Base-by-base conservation (phyloP, 1,284 basidiomycete species). In the Leccinum griseonigrum region DNA sequence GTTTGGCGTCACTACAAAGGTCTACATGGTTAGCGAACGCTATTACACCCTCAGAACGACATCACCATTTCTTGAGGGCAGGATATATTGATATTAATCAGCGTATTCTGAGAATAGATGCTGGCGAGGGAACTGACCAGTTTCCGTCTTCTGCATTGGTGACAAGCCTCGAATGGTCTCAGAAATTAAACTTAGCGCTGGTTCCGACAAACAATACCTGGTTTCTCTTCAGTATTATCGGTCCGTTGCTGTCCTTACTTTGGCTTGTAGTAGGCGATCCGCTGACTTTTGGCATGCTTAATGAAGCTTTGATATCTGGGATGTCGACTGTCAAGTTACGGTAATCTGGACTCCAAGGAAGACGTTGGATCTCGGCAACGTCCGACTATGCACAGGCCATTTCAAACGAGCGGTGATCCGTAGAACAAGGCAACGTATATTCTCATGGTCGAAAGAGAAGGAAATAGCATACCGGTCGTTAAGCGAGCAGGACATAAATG, bases 111-210 rank as follows among this genome's bases (percentile, higher is more conserved):
- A 18, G 46, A 56, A 46, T 59, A 31, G 59, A 67, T 54, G 29
- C 29, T 58, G 60, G n/a, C 11, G 11, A 54, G 16, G 3, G 60
- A 32, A 76, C 87, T 76, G 69, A 90, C 89, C 76, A 91, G 72
- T 75, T 91, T 91, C 62, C 89, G 81, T 65, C 83, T 79, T 48
- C 89, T 85, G 71, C 88, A 91, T 78, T 90, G 77, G 64, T 77
- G 78, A 60, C 69, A 71, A 48, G 71, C 71, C 69, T 73, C 48
- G 36, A 22, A 57, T 46, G 11, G 22, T 29, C 38, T 57, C 63
- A 13, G 56, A 52, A 58, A 36, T 48, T 36, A 57, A 58, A 38
- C 22, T 48, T 26, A 51, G 22, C 28, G n/a, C 32, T 26, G 6
- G 26, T 57, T 50, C 31, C 38, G 46, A 52, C 29, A 18, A 59